phyloP scores from a whole-genome alignment of 768 basidiomycete species.

The Pleurotus pulmonarius region DNA sequence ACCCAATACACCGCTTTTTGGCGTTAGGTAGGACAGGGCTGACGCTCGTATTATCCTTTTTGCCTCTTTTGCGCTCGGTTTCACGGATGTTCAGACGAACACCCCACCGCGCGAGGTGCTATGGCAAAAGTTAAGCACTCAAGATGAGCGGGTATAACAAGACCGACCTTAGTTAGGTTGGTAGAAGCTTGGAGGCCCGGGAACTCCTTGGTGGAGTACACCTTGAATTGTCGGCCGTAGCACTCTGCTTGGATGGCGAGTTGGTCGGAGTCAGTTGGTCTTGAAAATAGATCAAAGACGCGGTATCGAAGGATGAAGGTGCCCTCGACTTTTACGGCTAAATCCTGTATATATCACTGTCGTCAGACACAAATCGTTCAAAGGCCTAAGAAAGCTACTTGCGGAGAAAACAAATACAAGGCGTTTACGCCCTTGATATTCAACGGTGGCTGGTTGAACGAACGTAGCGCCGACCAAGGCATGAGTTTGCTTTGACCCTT shows the following conservation, averaged over 20 bases:
- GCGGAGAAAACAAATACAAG: slow-evolving; percentile 67
- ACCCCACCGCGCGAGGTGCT: slow-evolving; percentile 55
- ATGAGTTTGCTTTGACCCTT: slow-evolving; percentile 47
- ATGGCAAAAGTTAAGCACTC: not conserved
- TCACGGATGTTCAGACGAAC: slow-evolving; percentile 59
- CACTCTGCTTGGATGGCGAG: slow-evolving; percentile 57
- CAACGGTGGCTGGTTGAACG: slow-evolving; percentile 50
- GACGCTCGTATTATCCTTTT: slow-evolving; percentile 25
- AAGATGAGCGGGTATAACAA: not conserved
- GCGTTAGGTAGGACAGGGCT: slow-evolving; percentile 11
- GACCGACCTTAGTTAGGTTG: slow-evolving; percentile 57
- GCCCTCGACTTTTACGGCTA: slow-evolving; percentile 69
- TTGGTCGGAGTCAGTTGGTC: slow-evolving; percentile 24
- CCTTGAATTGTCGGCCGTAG: slow-evolving; percentile 59
- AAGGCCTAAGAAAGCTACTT: slow-evolving; percentile 19
- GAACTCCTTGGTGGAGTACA: slow-evolving; percentile 72
- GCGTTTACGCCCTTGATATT: slow-evolving; percentile 52
- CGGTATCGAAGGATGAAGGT: slow-evolving; percentile 64
- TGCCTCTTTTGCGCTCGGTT: slow-evolving; percentile 49
- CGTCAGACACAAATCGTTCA: not conserved
- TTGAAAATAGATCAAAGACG: slow-evolving; percentile 57
- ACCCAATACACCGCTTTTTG: not conserved
- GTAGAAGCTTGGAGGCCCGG: slow-evolving; percentile 66
- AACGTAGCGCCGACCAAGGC: slow-evolving; percentile 61
- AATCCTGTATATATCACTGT: slow-evolving; percentile 39